Evolutionary conservation across 345 rosid species (phyloP).

Genomic region (Zanthoxylum bungeanum): DNA sequence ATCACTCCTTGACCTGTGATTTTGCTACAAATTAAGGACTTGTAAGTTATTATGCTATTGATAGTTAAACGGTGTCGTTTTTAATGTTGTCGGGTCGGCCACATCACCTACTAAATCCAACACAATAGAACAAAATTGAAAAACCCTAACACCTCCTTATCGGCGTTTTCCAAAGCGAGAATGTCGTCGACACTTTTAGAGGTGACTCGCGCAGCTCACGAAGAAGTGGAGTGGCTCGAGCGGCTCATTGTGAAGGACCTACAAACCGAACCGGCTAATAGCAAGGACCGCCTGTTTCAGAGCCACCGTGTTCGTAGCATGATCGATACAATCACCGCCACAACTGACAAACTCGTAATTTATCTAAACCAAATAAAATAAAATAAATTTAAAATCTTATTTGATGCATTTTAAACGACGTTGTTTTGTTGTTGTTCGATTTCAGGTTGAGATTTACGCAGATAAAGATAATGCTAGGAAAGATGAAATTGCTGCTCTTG

Average conservation of each 20-base stretch:
- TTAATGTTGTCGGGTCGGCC: background rate
- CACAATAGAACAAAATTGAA: background rate
- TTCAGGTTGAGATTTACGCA: constrained; percentile 78
- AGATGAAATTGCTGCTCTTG: constrained; percentile 93
- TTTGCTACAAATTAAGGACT: too few species aligned
- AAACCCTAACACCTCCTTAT: constrained; percentile 10
- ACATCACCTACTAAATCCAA: background rate
- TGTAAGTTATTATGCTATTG: background rate
- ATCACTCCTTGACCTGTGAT: too few species aligned
- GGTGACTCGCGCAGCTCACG: constrained; percentile 81
- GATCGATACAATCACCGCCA: constrained; percentile 60
- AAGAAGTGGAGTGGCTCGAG: constrained; percentile 85
- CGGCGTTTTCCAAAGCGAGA: background rate
- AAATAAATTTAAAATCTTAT: background rate
- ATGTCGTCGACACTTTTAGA: constrained; percentile 96
- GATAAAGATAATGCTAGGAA: constrained; percentile 86
- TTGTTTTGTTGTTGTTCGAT: background rate
- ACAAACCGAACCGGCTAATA: constrained; percentile 64
- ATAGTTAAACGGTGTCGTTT: background rate
- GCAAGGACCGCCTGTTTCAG: constrained; percentile 75
- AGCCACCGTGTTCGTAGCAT: constrained; percentile 89
- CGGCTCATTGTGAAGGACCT: constrained; percentile 87
- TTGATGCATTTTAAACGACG: background rate
- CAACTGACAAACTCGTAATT: constrained; percentile 66
- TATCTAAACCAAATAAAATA: background rate